phyloP scores from a whole-genome alignment of 2,329 filamentous ascomycete genomes.

The Fusarium secorum region DNA sequence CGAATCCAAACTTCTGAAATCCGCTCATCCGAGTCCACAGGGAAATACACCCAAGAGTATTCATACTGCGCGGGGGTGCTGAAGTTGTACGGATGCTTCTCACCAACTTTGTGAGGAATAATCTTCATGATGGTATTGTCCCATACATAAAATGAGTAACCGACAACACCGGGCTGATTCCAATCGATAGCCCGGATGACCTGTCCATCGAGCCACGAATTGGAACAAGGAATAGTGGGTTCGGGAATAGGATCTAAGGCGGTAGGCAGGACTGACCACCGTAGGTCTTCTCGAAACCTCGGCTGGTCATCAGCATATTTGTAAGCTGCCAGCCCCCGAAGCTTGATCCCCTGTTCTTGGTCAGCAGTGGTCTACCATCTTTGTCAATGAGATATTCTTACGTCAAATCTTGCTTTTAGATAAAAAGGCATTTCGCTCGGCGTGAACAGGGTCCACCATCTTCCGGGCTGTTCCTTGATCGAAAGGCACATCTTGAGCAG shows the following conservation, averaged over 20 bases:
- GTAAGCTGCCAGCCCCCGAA: neutral
- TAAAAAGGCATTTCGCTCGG: rapidly evolving
- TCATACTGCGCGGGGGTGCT: rapidly evolving
- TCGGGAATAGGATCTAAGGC: neutral
- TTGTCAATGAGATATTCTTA: rapidly evolving
- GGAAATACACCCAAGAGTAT: neutral
- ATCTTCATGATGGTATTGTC: neutral
- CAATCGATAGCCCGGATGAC: neutral
- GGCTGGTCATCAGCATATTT: neutral
- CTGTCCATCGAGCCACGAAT: rapidly evolving
- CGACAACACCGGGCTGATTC: neutral
- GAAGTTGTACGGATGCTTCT: rapidly evolving
- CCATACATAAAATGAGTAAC: rapidly evolving
- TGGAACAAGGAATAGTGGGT: neutral
- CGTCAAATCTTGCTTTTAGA: neutral
- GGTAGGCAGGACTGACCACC: neutral
- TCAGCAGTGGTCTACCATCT: rapidly evolving
- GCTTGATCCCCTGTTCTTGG: neutral
- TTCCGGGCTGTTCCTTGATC: rapidly evolving
- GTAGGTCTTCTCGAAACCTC: neutral
- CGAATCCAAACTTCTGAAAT: neutral
- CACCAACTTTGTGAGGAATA: neutral
- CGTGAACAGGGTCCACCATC: rapidly evolving
- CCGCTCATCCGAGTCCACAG: neutral
- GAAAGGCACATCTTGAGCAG: no score